Evolutionary conservation across 306 rosid species (phyloP).

Genomic region (Trifolium fragiferum): DNA sequence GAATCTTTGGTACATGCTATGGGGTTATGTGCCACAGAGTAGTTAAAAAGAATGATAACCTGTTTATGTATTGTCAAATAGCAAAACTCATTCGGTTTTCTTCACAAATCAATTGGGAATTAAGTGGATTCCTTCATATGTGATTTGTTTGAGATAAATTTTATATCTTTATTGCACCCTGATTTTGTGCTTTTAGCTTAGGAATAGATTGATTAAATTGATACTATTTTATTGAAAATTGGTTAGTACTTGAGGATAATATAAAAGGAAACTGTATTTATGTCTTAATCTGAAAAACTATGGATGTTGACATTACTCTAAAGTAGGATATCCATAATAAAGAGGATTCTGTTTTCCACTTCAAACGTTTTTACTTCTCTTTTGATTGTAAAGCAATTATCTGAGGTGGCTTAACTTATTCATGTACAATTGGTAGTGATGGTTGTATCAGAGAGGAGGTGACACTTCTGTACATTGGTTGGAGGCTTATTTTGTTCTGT

Average conservation of each 20-base stretch:
- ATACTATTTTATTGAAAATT: not conserved
- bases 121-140: not conserved
- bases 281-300: slow-evolving; percentile 33
- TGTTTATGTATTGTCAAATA: too few relatives aligned
- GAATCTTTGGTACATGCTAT: too few relatives aligned
- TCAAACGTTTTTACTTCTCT: not conserved
- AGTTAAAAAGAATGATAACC: too few relatives aligned
- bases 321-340: slow-evolving; percentile 6
- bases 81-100: too few relatives aligned
- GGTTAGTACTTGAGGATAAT: not conserved
- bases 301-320: not conserved
- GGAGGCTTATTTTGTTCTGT: too few relatives aligned
- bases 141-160: slow-evolving; percentile 11
- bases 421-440: not conserved
- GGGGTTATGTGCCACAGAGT: too few relatives aligned
- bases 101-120: too few relatives aligned
- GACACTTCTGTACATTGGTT: too few relatives aligned
- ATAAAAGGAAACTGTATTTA: not conserved
- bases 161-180: slow-evolving; percentile 18
- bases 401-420: not conserved
- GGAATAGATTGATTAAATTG: not conserved
- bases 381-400: slow-evolving; percentile 13
- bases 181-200: slow-evolving; percentile 13
- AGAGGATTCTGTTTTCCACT: slow-evolving; percentile 1
- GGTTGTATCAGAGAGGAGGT: too few relatives aligned